These are phyloP conservation scores for Aechmea fasciata DNA, from an alignment of 176 grass and related monocot genomes.

Conservation along the genomic window DNA sequence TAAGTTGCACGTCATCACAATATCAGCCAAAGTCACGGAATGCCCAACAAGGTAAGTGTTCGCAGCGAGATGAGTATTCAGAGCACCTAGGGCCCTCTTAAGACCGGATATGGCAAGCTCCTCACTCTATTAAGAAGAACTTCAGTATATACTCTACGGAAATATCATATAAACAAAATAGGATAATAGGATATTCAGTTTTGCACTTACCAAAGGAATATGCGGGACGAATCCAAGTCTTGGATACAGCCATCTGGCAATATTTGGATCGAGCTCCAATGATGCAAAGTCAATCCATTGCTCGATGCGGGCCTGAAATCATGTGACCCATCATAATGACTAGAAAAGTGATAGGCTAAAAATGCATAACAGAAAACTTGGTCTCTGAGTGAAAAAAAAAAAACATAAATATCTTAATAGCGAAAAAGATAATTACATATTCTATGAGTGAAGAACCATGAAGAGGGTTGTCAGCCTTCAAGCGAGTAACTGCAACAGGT, in stretches of 20 bases:
- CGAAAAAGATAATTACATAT: slow-evolving; percentile 39
- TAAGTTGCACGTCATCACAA: slow-evolving; percentile 73
- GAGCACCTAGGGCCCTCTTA: slow-evolving; percentile 59
- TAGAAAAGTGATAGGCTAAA: no score
- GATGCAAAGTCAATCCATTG: slow-evolving; percentile 75
- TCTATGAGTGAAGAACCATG: slow-evolving; percentile 70
- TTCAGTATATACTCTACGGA: background rate
- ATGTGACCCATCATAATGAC: slow-evolving; percentile 4
- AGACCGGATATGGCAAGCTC: slow-evolving; percentile 35
- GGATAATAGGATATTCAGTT: background rate
- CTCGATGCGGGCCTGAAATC: slow-evolving; percentile 55
- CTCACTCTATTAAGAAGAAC: slow-evolving; percentile 32
- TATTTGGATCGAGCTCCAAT: slow-evolving; percentile 48
- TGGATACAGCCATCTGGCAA: slow-evolving; percentile 56
- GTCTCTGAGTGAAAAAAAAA: background rate
- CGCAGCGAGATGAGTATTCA: slow-evolving; percentile 58
- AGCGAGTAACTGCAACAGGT: slow-evolving; percentile 42
- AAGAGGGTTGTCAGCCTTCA: slow-evolving; percentile 58
- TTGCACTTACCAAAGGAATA: slow-evolving; percentile 32
- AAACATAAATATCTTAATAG: background rate
- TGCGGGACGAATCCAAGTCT: slow-evolving; percentile 34
- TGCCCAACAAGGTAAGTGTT: slow-evolving; percentile 72
- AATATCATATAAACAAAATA: background rate
- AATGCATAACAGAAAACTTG: background rate
- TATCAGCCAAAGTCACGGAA: slow-evolving; percentile 69